Conservation (phyloP, 768 basidiomycete species). For the Russula brevipes region DNA sequence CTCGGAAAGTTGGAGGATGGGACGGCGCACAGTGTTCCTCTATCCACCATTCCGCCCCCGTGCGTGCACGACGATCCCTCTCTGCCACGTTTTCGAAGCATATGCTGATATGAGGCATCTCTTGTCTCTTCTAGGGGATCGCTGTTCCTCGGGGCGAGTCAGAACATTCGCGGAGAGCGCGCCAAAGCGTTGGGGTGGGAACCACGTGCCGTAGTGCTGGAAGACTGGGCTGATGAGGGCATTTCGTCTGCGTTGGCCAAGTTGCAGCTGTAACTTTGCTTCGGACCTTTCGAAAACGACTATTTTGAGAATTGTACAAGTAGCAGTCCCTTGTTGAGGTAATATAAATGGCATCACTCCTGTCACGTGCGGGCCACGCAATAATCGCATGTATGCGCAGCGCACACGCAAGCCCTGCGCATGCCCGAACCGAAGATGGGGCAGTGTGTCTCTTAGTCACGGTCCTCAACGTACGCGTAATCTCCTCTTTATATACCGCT, state of each 20-base stretch:
- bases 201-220: not conserved
- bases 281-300: too few species aligned
- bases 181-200: not conserved
- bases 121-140: not conserved
- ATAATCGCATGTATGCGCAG: too few species aligned
- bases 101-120: not conserved
- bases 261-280: not conserved
- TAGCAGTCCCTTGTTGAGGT: too few species aligned
- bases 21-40: constrained; percentile 3
- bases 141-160: not conserved
- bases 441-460: not conserved
- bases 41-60: not conserved
- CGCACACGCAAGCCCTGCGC: too few species aligned
- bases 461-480: constrained; percentile 8
- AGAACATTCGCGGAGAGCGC: not conserved
- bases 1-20: constrained; percentile 9
- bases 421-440: too few species aligned
- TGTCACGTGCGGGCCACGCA: too few species aligned
- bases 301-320: too few species aligned
- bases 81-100: not conserved
- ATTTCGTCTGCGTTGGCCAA: not conserved
- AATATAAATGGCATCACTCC: too few species aligned
- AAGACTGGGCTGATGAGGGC: not conserved
- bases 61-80: not conserved
- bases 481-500: constrained; percentile 4